These are phyloP conservation scores for Escallonia rubra DNA, from an alignment of 129 eudicot genomes.

Conservation along the genomic window DNA sequence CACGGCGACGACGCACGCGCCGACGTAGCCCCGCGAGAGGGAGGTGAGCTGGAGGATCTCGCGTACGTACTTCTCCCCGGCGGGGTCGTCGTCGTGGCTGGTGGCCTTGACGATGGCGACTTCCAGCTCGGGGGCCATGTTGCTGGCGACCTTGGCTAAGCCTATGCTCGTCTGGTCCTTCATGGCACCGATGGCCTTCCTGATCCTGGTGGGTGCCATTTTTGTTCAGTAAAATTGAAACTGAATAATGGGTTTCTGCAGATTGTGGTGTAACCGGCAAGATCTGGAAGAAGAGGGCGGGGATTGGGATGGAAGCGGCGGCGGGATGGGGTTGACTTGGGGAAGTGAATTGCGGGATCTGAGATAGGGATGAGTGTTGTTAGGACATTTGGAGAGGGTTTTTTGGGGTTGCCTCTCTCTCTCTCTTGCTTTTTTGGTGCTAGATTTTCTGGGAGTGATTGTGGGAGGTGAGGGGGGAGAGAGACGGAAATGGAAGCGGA, in stretches of 20 bases:
- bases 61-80: constrained; percentile 59
- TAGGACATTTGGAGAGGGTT: too few relatives aligned
- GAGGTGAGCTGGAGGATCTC: constrained; percentile 63
- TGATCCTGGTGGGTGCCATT: constrained; percentile 69
- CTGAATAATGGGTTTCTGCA: neutral
- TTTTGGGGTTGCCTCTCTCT: neutral
- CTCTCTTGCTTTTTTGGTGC: constrained; percentile 1
- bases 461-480: neutral
- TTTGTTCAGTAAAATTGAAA: neutral
- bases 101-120: constrained; percentile 80
- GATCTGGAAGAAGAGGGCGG: constrained; percentile 22
- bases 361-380: neutral
- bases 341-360: constrained; percentile 9
- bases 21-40: constrained; percentile 48
- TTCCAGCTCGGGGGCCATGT: constrained; percentile 81
- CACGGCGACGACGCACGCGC: constrained; percentile 50
- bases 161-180: constrained; percentile 87
- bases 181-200: constrained; percentile 82
- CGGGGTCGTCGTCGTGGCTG: constrained; percentile 76
- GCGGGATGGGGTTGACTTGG: constrained; percentile 7
- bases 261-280: constrained; percentile 8
- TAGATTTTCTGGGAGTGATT: constrained; percentile 34
- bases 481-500: neutral
- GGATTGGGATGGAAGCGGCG: neutral
- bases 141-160: constrained; percentile 66